Conservation (phyloP, 164 flowering plant species). For the Hamamelis virginiana region DNA sequence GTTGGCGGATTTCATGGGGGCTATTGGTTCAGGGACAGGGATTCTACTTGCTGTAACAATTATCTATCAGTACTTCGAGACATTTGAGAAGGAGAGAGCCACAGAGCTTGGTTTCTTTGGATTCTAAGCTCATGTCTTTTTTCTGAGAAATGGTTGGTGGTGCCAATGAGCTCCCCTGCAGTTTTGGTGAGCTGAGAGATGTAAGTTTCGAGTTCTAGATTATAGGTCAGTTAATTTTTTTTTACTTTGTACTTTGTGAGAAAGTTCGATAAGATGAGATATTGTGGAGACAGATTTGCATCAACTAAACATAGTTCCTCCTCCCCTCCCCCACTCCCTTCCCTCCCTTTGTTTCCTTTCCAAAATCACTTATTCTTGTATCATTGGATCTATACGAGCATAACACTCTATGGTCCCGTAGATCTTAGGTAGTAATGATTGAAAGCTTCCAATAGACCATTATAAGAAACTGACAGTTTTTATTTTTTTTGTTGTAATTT, state of each 20-base stretch:
- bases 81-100: slow-evolving; percentile 72
- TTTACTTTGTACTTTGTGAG: background rate
- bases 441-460: too few relatives aligned
- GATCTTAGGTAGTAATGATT: too few relatives aligned
- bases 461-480: too few relatives aligned
- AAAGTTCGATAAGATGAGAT: background rate
- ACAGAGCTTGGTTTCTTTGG: slow-evolving; percentile 67
- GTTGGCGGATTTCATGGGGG: slow-evolving; percentile 63
- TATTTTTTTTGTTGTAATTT: too few relatives aligned
- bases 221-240: background rate
- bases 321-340: background rate
- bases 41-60: slow-evolving; percentile 56
- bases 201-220: slow-evolving; percentile 10
- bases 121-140: slow-evolving; percentile 15
- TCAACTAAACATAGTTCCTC: background rate
- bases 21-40: slow-evolving; percentile 58
- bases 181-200: slow-evolving; percentile 21
- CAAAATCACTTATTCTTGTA: background rate
- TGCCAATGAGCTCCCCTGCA: slow-evolving; percentile 1
- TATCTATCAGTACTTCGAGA: slow-evolving; percentile 70
- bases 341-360: background rate
- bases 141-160: background rate
- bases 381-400: background rate
- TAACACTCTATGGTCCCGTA: too few relatives aligned
- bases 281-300: background rate